Percentiles rank a stretch among this genome's conserved stretches.
Conservation (phyloP, 768 basidiomycete species). For the Cystofilobasidium bisporidii region DNA sequence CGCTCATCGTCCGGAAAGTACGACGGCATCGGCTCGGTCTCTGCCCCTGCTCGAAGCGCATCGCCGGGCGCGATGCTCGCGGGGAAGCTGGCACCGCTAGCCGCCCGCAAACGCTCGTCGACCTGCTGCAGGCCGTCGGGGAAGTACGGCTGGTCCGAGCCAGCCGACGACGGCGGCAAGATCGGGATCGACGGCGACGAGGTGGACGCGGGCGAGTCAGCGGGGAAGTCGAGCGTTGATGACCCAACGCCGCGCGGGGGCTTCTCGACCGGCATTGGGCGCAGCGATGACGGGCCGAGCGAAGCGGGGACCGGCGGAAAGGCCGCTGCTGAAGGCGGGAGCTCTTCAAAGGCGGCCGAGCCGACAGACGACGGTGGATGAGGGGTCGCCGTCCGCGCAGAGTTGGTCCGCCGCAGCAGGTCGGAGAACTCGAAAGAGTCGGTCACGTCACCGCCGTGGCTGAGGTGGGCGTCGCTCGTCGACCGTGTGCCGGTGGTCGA, state of each 20-base stretch:
- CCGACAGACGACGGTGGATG: constrained; percentile 1
- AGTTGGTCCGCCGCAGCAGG: constrained; percentile 25
- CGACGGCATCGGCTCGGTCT: background rate
- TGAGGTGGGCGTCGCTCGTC: background rate
- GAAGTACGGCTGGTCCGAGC: background rate
- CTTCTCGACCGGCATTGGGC: background rate
- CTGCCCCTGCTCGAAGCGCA: background rate
- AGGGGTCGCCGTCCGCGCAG: constrained; percentile 19
- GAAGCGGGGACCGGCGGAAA: no score
- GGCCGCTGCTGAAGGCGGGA: no score
- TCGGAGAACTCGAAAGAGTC: constrained; percentile 28
- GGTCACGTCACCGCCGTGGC: constrained; percentile 14
- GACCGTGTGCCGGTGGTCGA: constrained; percentile 9
- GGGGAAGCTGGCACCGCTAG: constrained; percentile 16
- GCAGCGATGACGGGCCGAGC: no score
- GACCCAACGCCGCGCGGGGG: no score
- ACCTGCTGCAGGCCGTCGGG: background rate
- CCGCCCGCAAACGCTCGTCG: background rate
- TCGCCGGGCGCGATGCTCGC: constrained; percentile 15
- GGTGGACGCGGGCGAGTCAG: constrained; percentile 2
- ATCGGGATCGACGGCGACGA: constrained; percentile 21
- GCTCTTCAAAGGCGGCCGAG: background rate
- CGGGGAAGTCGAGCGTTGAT: background rate
- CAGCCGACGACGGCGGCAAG: constrained; percentile 18
- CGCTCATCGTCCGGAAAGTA: background rate